phyloP scores from a whole-genome alignment of 805 yeast species.

The Candida ficus region DNA sequence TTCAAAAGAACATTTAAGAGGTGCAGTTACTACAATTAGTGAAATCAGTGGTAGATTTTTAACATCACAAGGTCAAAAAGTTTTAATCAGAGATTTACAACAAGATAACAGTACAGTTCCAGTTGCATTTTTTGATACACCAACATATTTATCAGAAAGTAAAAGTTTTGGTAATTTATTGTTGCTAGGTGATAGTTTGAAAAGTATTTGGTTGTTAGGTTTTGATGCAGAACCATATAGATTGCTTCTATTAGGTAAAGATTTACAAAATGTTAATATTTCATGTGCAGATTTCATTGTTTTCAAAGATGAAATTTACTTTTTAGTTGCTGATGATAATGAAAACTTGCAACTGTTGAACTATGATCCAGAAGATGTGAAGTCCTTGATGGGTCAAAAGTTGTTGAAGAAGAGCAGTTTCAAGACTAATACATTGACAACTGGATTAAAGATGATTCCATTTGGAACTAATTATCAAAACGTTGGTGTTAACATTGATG shows the following conservation, averaged over 20 bases:
- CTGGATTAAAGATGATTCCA: constrained; percentile 43
- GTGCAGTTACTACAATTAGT: constrained; percentile 74
- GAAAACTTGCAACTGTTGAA: constrained; percentile 66
- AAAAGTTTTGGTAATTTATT: constrained; percentile 80
- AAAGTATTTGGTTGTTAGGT: constrained; percentile 76
- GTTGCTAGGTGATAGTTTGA: constrained; percentile 75
- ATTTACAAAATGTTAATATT: constrained; percentile 56
- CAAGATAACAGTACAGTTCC: constrained; percentile 86
- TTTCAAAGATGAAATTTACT: constrained; percentile 61
- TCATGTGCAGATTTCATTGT: constrained; percentile 72
- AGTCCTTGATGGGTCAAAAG: constrained; percentile 73
- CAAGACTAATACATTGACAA: constrained; percentile 57
- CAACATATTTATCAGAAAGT: constrained; percentile 70
- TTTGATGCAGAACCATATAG: constrained; percentile 95
- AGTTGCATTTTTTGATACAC: constrained; percentile 88
- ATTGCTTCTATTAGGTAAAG: constrained; percentile 74
- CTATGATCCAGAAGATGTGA: constrained; percentile 90
- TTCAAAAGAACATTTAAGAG: constrained; percentile 69
- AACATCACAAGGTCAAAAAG: constrained; percentile 79
- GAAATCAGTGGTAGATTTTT: constrained; percentile 81
- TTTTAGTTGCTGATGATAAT: constrained; percentile 65
- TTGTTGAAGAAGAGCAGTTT: constrained; percentile 68
- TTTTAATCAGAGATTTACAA: constrained; percentile 74
- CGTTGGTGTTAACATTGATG: constrained; percentile 74
- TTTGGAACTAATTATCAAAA: constrained; percentile 46